These are phyloP conservation scores for Porodaedalea pini DNA, from an alignment of 1,284 basidiomycete species.

Conservation along the genomic window DNA sequence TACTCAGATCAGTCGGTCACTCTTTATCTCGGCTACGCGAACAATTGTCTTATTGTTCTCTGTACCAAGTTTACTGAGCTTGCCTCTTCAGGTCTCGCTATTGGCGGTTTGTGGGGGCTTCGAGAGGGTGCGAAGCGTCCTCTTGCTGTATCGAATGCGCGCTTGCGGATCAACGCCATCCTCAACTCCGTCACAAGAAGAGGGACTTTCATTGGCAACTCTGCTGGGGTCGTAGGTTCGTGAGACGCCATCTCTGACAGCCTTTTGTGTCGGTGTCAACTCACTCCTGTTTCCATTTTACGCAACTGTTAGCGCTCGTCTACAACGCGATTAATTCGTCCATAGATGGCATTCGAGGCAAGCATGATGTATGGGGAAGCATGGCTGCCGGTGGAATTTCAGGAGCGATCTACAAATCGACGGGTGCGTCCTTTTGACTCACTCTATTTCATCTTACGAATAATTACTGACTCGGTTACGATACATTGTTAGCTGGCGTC, in stretches of 20 bases:
- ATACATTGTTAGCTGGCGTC: conserved; percentile 69
- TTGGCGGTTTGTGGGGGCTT: conserved; percentile 94
- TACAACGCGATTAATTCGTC: conserved; percentile 97
- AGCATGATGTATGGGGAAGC: conserved; percentile 89
- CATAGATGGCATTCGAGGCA: conserved; percentile 84
- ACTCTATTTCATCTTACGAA: conserved; percentile 34
- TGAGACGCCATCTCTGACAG: conserved; percentile 20
- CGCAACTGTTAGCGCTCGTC: conserved; percentile 66
- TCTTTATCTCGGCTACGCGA: conserved; percentile 50
- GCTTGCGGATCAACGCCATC: conserved; percentile 94
- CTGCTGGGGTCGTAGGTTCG: conserved; percentile 92
- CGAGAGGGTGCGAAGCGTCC: conserved; percentile 90
- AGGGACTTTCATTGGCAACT: conserved; percentile 98
- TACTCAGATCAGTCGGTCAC: conserved; percentile 48
- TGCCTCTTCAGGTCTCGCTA: conserved; percentile 74
- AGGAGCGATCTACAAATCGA: conserved; percentile 91
- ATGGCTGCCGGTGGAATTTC: conserved; percentile 91
- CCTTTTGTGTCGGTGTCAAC: conserved; percentile 29
- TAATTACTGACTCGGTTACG: conserved; percentile 6
- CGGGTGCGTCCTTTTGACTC: conserved; percentile 59
- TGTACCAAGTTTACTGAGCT: conserved; percentile 63
- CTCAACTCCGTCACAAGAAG: conserved; percentile 95
- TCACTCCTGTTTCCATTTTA: conserved; percentile 33
- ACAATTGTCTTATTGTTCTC: conserved; percentile 66
- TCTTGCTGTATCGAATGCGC: conserved; percentile 76